Evolutionary conservation across 148 eudicot genomes (phyloP), one percentile per base, ranked within the genome.

Genomic region (Hydrangea macrophylla): DNA sequence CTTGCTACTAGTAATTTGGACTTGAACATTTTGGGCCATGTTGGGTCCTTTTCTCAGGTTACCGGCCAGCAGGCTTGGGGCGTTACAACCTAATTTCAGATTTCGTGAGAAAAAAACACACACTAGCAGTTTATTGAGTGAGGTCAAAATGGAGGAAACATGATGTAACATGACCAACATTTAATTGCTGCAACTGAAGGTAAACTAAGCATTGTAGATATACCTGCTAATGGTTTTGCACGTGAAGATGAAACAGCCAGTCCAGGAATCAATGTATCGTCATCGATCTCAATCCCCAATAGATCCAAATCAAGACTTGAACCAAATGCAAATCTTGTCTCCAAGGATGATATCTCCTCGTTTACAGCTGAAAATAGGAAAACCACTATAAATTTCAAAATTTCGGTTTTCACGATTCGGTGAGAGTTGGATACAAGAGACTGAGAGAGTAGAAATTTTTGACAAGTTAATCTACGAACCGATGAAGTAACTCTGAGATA

Each of bases 191-290:
- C n/a, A n/a, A n/a, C n/a, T n/a, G n/a, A n/a, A n/a, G n/a, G n/a
- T n/a, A n/a, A n/a, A n/a, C n/a, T n/a, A n/a, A n/a, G n/a, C n/a
- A n/a, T n/a, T n/a, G n/a, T n/a, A n/a, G 17, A 18, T 7, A 18
- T 73, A 93, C 98, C 98, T 82, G 98, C 98, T 65, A 93, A 71
- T 62, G 98, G 97, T 70, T 81, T 76, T 58, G 98, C 92, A 0
- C 98, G 90, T 22, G 96, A 88, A 63, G 98, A 75, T 60, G 96
- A 84, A 64, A 93, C 97, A 20, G 98, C 92, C 55, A 93, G 81
- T 60, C 98, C 98, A 65, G 98, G 98, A 76, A 93, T 84, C 72
- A 93, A 78, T 31, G 98, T 85, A 13, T 81, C 73, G 13, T 85
- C 96, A 72, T 79, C 90, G 60, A 93, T 83, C 55, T 93, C 98